A percentile compares a stretch with the other conserved stretches of the same genome.
Conservation (phyloP, 805 yeast species). For the Debaryomyces prosopidis region DNA sequence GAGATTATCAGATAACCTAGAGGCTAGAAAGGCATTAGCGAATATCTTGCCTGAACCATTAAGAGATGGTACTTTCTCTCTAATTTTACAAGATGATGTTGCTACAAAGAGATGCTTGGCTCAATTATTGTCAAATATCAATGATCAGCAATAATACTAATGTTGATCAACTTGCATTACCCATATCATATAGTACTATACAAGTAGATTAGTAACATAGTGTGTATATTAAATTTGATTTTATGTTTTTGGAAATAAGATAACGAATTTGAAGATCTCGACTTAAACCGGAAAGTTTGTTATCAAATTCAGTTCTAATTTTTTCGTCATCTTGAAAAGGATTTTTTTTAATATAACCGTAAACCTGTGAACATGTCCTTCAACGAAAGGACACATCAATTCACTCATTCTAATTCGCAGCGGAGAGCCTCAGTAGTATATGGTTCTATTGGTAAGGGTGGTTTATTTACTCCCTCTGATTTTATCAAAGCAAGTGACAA, state of each 20-base stretch:
- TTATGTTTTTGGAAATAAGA: background rate
- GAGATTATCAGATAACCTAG: slow-evolving; percentile 83
- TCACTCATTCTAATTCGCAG: slow-evolving; percentile 43
- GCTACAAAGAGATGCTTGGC: slow-evolving; percentile 86
- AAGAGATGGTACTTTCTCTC: slow-evolving; percentile 81
- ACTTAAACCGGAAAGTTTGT: background rate
- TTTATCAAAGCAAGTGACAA: slow-evolving; percentile 25
- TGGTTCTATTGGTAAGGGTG: slow-evolving; percentile 54
- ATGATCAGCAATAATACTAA: slow-evolving; percentile 21
- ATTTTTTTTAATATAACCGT: background rate
- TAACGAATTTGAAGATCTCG: background rate
- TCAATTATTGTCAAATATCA: slow-evolving; percentile 70
- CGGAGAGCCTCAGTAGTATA: slow-evolving; percentile 53
- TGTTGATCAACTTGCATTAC: background rate
- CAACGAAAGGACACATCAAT: slow-evolving; percentile 20
- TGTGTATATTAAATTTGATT: slow-evolving; percentile 1
- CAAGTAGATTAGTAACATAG: background rate
- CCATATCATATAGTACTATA: background rate
- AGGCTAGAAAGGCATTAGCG: slow-evolving; percentile 85
- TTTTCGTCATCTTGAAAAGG: no score
- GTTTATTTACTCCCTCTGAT: slow-evolving; percentile 53
- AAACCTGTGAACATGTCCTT: slow-evolving; percentile 2
- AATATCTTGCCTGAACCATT: slow-evolving; percentile 84
- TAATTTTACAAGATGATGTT: slow-evolving; percentile 77
- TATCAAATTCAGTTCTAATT: background rate